Base-by-base conservation (phyloP, 331 rosid genomes). In the Cydonia oblonga region DNA sequence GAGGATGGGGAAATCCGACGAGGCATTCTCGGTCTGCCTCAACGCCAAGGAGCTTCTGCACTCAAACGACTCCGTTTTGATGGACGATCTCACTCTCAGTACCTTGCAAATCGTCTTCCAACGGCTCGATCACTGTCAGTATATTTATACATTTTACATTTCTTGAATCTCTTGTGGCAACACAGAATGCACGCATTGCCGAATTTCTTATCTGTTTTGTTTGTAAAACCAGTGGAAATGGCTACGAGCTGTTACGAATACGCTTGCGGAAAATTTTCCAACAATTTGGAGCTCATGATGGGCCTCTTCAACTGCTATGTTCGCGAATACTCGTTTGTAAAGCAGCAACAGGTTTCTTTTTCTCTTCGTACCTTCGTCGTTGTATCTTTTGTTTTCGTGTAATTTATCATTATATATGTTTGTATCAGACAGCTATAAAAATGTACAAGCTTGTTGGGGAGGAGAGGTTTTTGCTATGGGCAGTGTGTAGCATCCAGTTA, bases 291-390 rank as follows among this genome's bases (percentile, higher is more conserved):
- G 56, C 83, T 95, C 33, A 83, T 95, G 96, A 87, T 80, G 88
- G 99, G 99, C n/a, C 91, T 95, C n/a, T 95, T 95, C 80, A 95
- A 95, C 75, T 91, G 99, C 82, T 91, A 95, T 62, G 96, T 91
- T 68, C 97, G 97, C 0, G 97, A 95, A 80, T 90, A 95, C 80
- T 95, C 97, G 1, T 91, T 95, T 64, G 99, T 95, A 74, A 95
- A 91, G 83, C 99, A 95, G 80, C 99, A 95, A 70, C 99, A 95
- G 97, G 99, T 95, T 80, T 82, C 82, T 65, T 14, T 58, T 44
- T 54, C 22, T 29, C 30, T 35, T 6, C 22, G 6, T 66, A 40
- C 20, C n/a, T 52, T 13, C 60, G 35, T 24, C 3, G 69, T 56
- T 54, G 23, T 61, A 23, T 62, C 60, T 33, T 49, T 12, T 63